These are phyloP conservation scores for Cladophialophora immunda DNA, from an alignment of 2,329 filamentous ascomycete genomes.

Conservation along the genomic window DNA sequence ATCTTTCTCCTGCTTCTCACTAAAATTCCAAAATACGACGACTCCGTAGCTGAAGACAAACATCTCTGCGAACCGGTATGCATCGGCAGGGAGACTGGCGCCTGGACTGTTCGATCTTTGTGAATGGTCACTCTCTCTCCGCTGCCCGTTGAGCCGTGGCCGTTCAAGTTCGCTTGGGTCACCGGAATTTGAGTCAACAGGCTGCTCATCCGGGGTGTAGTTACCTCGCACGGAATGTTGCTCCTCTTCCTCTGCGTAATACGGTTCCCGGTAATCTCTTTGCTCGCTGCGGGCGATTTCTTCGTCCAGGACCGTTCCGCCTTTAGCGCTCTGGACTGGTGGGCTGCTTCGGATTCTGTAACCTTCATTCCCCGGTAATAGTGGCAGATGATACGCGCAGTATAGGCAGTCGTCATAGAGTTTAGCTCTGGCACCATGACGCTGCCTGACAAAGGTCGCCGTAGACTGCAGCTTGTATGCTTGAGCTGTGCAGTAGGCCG, in stretches of 20 bases:
- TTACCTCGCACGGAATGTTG: conserved; percentile 55
- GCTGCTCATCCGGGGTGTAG: conserved; percentile 46
- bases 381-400: conserved; percentile 89
- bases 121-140: conserved; percentile 39
- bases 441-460: conserved; percentile 86
- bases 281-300: conserved; percentile 95
- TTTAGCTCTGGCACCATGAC: conserved; percentile 91
- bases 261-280: conserved; percentile 89
- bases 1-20: conserved; percentile 93
- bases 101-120: conserved; percentile 58
- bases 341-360: conserved; percentile 90
- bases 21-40: conserved; percentile 99
- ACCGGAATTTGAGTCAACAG: conserved; percentile 38
- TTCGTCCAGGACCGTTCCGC: conserved; percentile 90
- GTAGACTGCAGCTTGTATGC: conserved; percentile 88
- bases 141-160: conserved; percentile 44
- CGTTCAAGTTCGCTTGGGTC: conserved; percentile 42
- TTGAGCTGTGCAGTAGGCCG: conserved; percentile 95
- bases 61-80: conserved; percentile 88
- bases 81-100: conserved; percentile 68
- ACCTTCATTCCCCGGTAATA: conserved; percentile 84
- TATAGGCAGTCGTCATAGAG: conserved; percentile 98
- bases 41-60: conserved; percentile 98
- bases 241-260: conserved; percentile 75
- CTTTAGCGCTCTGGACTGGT: conserved; percentile 89